Conservation (phyloP, 108 stramenopile species). For the Cyclotella baltica region DNA sequence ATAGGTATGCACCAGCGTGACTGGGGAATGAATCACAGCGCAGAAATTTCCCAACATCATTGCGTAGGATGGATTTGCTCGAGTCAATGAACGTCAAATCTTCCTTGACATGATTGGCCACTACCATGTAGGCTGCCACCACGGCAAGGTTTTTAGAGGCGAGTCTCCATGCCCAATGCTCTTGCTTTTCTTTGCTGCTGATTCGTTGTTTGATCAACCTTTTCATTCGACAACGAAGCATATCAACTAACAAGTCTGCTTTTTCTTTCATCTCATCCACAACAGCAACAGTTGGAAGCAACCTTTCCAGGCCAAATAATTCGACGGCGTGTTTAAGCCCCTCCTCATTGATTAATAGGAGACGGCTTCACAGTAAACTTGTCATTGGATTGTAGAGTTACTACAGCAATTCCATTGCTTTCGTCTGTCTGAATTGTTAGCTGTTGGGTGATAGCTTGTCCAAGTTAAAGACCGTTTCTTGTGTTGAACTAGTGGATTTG, state of each 20-base stretch:
- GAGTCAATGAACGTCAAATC: conserved; percentile 15
- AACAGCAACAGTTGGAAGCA: neutral
- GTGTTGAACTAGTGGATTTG: too few species aligned
- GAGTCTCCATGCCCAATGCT: conserved; percentile 3
- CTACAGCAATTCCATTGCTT: too few species aligned
- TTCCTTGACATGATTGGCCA: conserved; percentile 6
- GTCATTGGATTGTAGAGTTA: too few species aligned
- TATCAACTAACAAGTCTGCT: conserved; percentile 9
- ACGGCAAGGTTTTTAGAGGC: conserved; percentile 17
- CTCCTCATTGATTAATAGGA: too few species aligned
- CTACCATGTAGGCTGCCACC: conserved; percentile 21
- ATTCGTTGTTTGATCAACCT: neutral
- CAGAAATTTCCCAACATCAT: conserved; percentile 7
- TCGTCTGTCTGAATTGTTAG: too few species aligned
- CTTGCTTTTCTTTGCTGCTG: neutral
- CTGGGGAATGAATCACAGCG: conserved; percentile 3
- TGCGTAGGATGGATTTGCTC: conserved; percentile 1
- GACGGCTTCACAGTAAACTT: too few species aligned
- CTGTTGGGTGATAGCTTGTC: too few species aligned
- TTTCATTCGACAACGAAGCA: neutral
- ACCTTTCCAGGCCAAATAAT: neutral
- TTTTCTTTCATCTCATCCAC: conserved; percentile 5
- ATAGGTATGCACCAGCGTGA: conserved; percentile 8
- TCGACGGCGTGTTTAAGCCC: neutral
- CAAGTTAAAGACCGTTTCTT: too few species aligned